A percentile compares a stretch with the other conserved stretches of the same genome.
Conservation (phyloP, 2,329 filamentous ascomycete genomes). For the Aspergillus thermomutatus region DNA sequence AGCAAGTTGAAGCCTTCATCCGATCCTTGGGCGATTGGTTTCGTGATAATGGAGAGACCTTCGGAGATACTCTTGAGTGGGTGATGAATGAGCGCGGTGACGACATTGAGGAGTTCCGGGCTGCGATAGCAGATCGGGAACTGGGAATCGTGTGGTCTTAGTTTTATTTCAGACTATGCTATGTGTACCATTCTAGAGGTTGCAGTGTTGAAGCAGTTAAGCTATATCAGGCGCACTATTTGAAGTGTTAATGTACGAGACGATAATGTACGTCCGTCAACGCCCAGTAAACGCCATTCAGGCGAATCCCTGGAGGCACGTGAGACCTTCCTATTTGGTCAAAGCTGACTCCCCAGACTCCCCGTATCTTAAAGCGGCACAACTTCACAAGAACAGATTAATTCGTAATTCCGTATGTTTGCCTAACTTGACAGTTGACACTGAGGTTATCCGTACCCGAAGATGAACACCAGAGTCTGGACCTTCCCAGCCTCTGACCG, state of each 20-base stretch:
- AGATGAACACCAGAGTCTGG: neutral
- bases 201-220: neutral
- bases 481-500: neutral
- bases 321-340: neutral
- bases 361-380: no score
- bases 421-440: neutral
- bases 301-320: neutral
- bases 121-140: constrained; percentile 28
- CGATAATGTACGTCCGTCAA: neutral
- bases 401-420: no score
- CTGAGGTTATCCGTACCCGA: neutral
- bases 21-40: constrained; percentile 57
- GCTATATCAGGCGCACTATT: neutral
- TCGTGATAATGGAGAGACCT: constrained; percentile 61
- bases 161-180: neutral
- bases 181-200: neutral
- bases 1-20: constrained; percentile 56
- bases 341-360: neutral
- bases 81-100: constrained; percentile 55
- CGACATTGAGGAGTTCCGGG: constrained; percentile 43
- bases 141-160: constrained; percentile 28
- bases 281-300: no score
- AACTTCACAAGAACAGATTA: neutral
- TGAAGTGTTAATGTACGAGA: neutral
- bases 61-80: constrained; percentile 56